Percentiles rank a stretch among this genome's conserved stretches.
Conservation (phyloP, 176 grass and related monocot genomes). For the Phragmites australis region DNA sequence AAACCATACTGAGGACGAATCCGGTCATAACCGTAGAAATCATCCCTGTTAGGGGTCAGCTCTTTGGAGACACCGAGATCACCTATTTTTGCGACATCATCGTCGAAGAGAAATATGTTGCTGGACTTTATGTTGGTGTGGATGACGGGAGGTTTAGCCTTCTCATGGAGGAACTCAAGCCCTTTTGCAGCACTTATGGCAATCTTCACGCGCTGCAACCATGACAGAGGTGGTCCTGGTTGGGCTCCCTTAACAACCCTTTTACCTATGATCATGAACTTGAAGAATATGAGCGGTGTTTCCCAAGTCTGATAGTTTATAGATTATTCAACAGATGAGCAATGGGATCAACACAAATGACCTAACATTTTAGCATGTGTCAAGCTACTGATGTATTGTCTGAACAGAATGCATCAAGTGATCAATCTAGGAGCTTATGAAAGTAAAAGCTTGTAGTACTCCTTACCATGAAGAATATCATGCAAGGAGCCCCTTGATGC, state of each 20-base stretch:
- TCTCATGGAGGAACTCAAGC: slow-evolving; percentile 55
- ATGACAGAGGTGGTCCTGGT: slow-evolving; percentile 43
- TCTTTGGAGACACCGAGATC: slow-evolving; percentile 43
- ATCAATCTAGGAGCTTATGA: not conserved
- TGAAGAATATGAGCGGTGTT: not conserved
- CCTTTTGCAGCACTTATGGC: slow-evolving; percentile 47
- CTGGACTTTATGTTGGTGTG: slow-evolving; percentile 66
- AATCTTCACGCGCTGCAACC: slow-evolving; percentile 54
- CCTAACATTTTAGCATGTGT: not conserved
- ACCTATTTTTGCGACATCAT: slow-evolving; percentile 47
- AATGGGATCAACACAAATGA: not conserved
- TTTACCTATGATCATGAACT: slow-evolving; percentile 24
- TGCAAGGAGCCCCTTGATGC: slow-evolving; percentile 57
- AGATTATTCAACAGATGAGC: not conserved
- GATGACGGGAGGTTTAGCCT: slow-evolving; percentile 41
- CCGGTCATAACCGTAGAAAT: too few relatives aligned
- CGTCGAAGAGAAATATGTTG: slow-evolving; percentile 59
- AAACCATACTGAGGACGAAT: too few relatives aligned
- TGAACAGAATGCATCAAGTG: not conserved
- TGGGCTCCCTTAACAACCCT: slow-evolving; percentile 42
- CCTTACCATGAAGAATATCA: slow-evolving; percentile 55
- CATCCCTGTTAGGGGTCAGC: not conserved
- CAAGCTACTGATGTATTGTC: too few relatives aligned
- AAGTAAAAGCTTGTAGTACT: not conserved
- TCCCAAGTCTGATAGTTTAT: not conserved